Base-by-base conservation (phyloP, 2,329 filamentous ascomycete species). In the Fusarium protoensiforme region DNA sequence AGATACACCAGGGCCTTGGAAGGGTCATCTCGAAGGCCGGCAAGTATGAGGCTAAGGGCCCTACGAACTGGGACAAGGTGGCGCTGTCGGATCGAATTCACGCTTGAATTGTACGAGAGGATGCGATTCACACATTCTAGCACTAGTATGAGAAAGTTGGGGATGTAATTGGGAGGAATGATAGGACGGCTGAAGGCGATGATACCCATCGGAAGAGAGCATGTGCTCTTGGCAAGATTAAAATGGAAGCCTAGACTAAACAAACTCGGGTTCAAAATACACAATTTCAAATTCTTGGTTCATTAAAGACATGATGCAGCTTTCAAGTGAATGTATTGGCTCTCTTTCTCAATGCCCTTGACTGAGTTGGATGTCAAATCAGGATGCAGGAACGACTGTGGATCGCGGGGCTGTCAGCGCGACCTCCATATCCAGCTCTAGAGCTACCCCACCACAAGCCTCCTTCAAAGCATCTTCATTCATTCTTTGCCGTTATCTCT, bases 1-100 rank as follows among this genome's bases (percentile, higher is more conserved):
- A 99, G 83, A 88, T 98, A 8, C 94, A 98, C 81, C 89, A 86
- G 61, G 93, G 92, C 0, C 85, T 99, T 27, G 96, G 94, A 1
- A 94, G 93, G 5, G 93, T 96, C n/a, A 85, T 98, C 72, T 94
- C 94, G 58, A 94, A 92, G 83, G 90, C 86, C 31, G 93, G 91
- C 68, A 83, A 88, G 64, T 98, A 94, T 80, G 94, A 97, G 78
- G 86, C 87, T 0, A 83, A 84, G 2, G 90, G 90, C 0, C 89
- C 89, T 4, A 71, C 75, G 10, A 81, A 84, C 57, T 90, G 88
- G 87, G 85, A 90, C 59, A 83, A 80, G 65, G 81, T 79, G 46
- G 80, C 77, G 9, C 54, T 82, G 53, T 73, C 74, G 16, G 80
- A 81, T 58, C 74, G 78, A 33, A 73, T 80, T 20, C 77, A 77